Conservation (phyloP, 2,329 filamentous ascomycete genomes). For the Colletotrichum sp. region DNA sequence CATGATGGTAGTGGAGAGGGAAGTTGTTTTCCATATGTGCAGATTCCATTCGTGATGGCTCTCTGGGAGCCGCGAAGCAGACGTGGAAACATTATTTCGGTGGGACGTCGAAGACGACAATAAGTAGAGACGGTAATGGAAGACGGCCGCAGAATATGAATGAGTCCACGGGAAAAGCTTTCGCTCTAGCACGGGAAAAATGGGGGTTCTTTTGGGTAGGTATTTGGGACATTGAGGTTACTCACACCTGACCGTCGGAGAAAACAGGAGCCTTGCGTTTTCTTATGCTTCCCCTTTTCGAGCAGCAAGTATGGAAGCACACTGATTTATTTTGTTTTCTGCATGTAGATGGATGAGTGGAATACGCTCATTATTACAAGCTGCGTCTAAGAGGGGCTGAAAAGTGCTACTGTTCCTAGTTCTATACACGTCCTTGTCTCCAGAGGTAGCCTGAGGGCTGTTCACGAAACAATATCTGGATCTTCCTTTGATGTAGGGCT, state of each 20-base stretch:
- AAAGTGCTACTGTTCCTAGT: too few relatives aligned
- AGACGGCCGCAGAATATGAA: fast-evolving
- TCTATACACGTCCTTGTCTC: fast-evolving
- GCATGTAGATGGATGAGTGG: too few relatives aligned
- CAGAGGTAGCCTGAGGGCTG: not conserved
- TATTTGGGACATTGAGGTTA: not conserved
- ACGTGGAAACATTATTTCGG: fast-evolving
- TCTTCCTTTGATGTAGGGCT: not conserved
- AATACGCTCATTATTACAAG: fast-evolving
- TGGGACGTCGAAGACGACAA: fast-evolving
- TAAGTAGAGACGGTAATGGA: fast-evolving
- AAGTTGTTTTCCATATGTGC: too few relatives aligned
- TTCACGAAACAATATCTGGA: fast-evolving
- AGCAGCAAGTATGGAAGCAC: too few relatives aligned
- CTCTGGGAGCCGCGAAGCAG: not conserved
- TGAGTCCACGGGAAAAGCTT: fast-evolving
- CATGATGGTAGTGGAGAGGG: too few relatives aligned
- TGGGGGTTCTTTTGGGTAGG: not conserved
- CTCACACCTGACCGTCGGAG: not conserved
- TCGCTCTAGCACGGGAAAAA: fast-evolving
- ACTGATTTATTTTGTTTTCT: too few relatives aligned
- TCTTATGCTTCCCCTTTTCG: too few relatives aligned
- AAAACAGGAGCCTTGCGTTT: too few relatives aligned
- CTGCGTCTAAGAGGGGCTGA: too few relatives aligned
- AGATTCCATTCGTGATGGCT: too few relatives aligned